Percentiles rank a stretch among this genome's conserved stretches.
Conservation (phyloP, 2,329 filamentous ascomycete genomes). For the Curvularia spicifera region DNA sequence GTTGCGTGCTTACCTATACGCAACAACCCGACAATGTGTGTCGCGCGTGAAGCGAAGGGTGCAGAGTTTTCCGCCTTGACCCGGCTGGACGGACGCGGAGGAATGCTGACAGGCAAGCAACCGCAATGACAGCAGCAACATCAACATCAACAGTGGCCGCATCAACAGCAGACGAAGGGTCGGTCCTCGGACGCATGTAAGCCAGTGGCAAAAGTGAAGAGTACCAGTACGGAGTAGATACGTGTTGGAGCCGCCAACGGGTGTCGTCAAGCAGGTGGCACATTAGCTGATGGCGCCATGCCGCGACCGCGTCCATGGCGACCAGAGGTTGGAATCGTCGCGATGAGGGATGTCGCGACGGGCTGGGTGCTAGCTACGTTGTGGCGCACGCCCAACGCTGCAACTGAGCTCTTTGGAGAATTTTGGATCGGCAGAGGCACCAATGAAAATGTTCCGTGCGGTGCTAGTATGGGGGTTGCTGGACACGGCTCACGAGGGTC, state of each 20-base stretch:
- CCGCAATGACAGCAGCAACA: not conserved
- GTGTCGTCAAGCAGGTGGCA: constrained; percentile 12
- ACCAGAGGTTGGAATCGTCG: constrained; percentile 19
- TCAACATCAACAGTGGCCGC: not conserved
- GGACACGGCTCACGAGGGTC: constrained; percentile 27
- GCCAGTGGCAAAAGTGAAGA: constrained; percentile 10
- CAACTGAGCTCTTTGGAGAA: constrained; percentile 28
- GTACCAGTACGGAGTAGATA: not conserved
- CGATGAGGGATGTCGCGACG: constrained; percentile 23
- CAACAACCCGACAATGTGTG: constrained; percentile 29
- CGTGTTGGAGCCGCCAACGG: constrained; percentile 15
- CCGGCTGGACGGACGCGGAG: constrained; percentile 34
- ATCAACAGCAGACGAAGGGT: constrained; percentile 18
- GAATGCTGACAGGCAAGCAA: constrained; percentile 16
- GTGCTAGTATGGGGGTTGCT: constrained; percentile 15
- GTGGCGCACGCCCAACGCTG: constrained; percentile 27
- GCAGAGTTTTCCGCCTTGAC: constrained; percentile 29
- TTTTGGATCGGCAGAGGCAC: constrained; percentile 32
- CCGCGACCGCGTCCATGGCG: constrained; percentile 11
- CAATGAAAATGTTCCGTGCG: constrained; percentile 23
- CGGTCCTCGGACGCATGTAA: constrained; percentile 20
- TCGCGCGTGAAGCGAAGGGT: constrained; percentile 28
- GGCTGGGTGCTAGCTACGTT: constrained; percentile 11
- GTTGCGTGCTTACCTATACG: constrained; percentile 10
- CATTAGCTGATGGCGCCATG: constrained; percentile 21